Conservation (phyloP, 345 rosid genomes). For the Jatropha curcas region DNA sequence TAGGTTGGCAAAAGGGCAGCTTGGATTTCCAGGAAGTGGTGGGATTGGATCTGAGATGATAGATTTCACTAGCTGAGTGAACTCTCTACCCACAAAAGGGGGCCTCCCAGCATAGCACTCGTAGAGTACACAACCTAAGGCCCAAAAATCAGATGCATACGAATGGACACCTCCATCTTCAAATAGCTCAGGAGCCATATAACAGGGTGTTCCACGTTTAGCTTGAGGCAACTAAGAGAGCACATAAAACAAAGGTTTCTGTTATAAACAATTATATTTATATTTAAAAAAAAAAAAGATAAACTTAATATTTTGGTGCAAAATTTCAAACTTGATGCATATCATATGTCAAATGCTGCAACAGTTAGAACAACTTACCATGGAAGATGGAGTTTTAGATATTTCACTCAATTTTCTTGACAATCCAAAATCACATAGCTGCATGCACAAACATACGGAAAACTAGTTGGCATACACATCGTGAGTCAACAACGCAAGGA, state of each 20-base stretch:
- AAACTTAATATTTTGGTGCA: slow-evolving; percentile 4
- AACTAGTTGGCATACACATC: slow-evolving; percentile 11
- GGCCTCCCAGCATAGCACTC: slow-evolving; percentile 93
- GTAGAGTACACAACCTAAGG: slow-evolving; percentile 93
- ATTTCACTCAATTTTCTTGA: slow-evolving; percentile 78
- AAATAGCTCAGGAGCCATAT: slow-evolving; percentile 99
- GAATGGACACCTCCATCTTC: slow-evolving; percentile 98
- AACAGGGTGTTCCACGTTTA: slow-evolving; percentile 96
- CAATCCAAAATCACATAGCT: slow-evolving; percentile 98
- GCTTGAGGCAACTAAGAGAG: slow-evolving; percentile 64
- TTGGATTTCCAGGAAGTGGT: slow-evolving; percentile 83
- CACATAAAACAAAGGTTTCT: slow-evolving; percentile 16
- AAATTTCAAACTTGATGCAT: background rate
- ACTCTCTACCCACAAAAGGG: slow-evolving; percentile 84
- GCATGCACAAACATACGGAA: slow-evolving; percentile 35
- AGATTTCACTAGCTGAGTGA: slow-evolving; percentile 86
- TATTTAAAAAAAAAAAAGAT: background rate
- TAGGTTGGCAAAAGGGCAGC: slow-evolving; percentile 74
- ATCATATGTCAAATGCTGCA: background rate
- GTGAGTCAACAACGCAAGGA: slow-evolving; percentile 7
- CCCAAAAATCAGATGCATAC: slow-evolving; percentile 98
- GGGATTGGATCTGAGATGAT: slow-evolving; percentile 89
- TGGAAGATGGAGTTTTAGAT: slow-evolving; percentile 62
- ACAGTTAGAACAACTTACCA: slow-evolving; percentile 46
- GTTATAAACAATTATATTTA: background rate